Evolutionary conservation across 2,329 filamentous ascomycete genomes (phyloP).

Genomic region (Hymenoscyphus linearis): DNA sequence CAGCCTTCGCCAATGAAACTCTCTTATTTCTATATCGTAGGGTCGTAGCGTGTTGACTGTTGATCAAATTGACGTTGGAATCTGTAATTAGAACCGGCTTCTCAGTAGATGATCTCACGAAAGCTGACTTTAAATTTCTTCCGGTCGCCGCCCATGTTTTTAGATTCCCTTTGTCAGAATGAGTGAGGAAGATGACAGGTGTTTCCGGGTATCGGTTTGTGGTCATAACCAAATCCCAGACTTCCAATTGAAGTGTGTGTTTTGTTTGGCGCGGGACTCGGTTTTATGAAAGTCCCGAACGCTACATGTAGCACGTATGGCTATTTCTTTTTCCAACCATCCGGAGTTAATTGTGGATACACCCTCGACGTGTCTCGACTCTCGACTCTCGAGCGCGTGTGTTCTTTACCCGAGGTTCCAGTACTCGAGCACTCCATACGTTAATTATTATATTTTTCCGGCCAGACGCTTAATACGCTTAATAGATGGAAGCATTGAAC

Average conservation of each 20-base stretch:
- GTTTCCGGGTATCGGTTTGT: neutral
- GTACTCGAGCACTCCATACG: too few relatives aligned
- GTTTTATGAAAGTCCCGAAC: constrained; percentile 1
- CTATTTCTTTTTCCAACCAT: neutral
- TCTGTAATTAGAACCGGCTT: neutral
- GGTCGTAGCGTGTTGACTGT: neutral
- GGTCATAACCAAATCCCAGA: too few relatives aligned
- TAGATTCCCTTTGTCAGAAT: too few relatives aligned
- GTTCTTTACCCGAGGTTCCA: neutral
- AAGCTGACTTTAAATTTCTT: neutral
- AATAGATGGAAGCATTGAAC: neutral
- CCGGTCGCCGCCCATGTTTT: too few relatives aligned
- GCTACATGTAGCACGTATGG: too few relatives aligned
- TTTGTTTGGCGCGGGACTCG: constrained; percentile 4
- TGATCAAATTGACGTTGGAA: neutral
- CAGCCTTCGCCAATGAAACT: neutral
- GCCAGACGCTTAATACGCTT: neutral
- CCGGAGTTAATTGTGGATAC: neutral
- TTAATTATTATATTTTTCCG: neutral
- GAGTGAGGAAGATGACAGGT: neutral
- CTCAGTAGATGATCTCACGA: neutral
- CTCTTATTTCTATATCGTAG: neutral
- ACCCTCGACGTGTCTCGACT: too few relatives aligned
- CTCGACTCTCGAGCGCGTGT: neutral
- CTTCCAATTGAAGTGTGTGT: neutral